phyloP scores from a whole-genome alignment of 2,329 filamentous ascomycete species.

The Apiospora pterosperma region DNA sequence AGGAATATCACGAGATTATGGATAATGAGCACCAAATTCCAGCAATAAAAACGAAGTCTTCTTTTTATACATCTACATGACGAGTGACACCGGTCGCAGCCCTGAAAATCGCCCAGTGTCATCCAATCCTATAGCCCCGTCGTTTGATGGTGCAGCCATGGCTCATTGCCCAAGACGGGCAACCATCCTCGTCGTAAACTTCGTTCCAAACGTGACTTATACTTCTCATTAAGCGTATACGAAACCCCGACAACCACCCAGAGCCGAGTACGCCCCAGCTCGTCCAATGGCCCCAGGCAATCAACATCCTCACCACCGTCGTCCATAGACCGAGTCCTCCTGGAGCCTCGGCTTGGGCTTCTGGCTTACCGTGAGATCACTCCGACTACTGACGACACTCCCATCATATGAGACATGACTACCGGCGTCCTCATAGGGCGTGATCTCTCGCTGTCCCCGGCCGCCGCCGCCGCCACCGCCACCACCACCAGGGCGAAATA shows the following conservation, averaged over 20 bases:
- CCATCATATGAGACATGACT: background rate
- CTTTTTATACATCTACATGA: background rate
- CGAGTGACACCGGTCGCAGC: background rate
- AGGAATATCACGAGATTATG: background rate
- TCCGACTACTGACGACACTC: background rate
- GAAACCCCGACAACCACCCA: background rate
- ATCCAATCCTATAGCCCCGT: background rate
- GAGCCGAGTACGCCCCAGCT: background rate
- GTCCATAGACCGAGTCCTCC: slow-evolving; percentile 38
- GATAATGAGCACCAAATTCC: background rate
- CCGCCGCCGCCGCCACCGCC: slow-evolving; percentile 48
- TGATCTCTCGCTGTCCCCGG: background rate
- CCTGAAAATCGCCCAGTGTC: background rate
- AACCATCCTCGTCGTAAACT: background rate
- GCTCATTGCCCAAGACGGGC: background rate
- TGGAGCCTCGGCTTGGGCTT: slow-evolving; percentile 18
- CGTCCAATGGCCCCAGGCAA: background rate
- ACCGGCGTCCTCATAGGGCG: background rate
- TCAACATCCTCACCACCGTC: slow-evolving; percentile 33
- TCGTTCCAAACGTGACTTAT: background rate
- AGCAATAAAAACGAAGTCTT: background rate
- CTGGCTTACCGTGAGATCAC: slow-evolving; percentile 8
- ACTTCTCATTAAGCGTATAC: background rate
- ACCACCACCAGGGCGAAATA: slow-evolving; percentile 68
- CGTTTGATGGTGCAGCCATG: background rate